Evolutionary conservation across 768 basidiomycete species (phyloP).

Genomic region (Mrakia blollopis): DNA sequence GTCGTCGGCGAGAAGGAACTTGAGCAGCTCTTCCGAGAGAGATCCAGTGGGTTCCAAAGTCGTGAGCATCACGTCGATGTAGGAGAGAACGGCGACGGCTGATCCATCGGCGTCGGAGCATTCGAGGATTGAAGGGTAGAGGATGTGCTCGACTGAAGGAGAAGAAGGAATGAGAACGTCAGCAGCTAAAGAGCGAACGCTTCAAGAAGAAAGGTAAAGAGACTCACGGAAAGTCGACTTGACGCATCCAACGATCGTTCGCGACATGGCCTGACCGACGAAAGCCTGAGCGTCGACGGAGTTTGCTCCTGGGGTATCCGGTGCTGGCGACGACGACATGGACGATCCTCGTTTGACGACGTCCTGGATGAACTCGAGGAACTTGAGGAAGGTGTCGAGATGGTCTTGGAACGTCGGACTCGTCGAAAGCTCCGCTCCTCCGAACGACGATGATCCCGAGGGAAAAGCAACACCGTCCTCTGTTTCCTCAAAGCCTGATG

Average conservation of each 20-base stretch:
- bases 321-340: neutral
- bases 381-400: constrained; percentile 81
- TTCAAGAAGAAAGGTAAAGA: neutral
- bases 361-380: constrained; percentile 87
- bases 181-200: neutral
- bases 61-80: constrained; percentile 81
- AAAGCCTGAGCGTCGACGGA: neutral
- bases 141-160: constrained; percentile 72
- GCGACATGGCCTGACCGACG: constrained; percentile 1
- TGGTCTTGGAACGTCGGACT: constrained; percentile 69
- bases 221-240: constrained; percentile 60
- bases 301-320: neutral
- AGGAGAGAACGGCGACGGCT: constrained; percentile 90
- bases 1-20: constrained; percentile 74
- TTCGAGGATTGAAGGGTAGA: constrained; percentile 88
- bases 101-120: constrained; percentile 92
- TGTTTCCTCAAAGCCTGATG: neutral
- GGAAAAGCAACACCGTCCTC: neutral
- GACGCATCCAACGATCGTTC: constrained; percentile 65
- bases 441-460: neutral
- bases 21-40: constrained; percentile 64
- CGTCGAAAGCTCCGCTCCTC: constrained; percentile 57
- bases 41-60: constrained; percentile 61
- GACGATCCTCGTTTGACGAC: constrained; percentile 56
- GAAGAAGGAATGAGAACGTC: neutral